Evolutionary conservation across 169 alveolate genomes (phyloP).

Genomic region (Babesia caballi): DNA sequence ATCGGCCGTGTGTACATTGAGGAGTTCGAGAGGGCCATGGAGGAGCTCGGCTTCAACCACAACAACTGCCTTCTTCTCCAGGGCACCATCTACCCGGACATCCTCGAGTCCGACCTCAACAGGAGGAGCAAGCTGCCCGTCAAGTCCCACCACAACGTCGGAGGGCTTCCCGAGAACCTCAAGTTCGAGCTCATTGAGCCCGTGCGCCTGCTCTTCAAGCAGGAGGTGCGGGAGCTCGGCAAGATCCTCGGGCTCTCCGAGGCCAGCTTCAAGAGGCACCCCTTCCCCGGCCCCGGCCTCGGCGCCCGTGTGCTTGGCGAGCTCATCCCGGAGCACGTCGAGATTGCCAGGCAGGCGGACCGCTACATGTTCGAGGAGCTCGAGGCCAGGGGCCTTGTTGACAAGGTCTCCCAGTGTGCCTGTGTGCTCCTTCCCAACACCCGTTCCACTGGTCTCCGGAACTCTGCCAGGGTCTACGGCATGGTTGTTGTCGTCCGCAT

Average conservation of each 20-base stretch:
- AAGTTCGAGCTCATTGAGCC: slow-evolving; percentile 75
- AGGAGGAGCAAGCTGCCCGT: slow-evolving; percentile 68
- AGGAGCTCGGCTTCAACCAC: slow-evolving; percentile 67
- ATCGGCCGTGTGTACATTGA: slow-evolving; percentile 76
- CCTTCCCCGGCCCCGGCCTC: slow-evolving; percentile 81
- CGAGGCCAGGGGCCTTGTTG: slow-evolving; percentile 43
- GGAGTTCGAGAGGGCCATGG: slow-evolving; percentile 74
- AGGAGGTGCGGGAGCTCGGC: slow-evolving; percentile 73
- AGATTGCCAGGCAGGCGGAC: slow-evolving; percentile 72
- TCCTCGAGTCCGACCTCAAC: slow-evolving; percentile 68
- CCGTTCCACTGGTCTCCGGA: slow-evolving; percentile 64
- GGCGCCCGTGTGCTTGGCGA: slow-evolving; percentile 74
- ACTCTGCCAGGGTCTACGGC: slow-evolving; percentile 73
- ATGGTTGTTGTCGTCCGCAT: slow-evolving; percentile 67
- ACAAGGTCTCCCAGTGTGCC: slow-evolving; percentile 69
- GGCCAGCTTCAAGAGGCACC: slow-evolving; percentile 69
- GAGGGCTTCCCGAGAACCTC: slow-evolving; percentile 72
- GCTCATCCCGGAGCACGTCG: slow-evolving; percentile 67
- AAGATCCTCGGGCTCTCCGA: slow-evolving; percentile 65
- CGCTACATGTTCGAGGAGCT: slow-evolving; percentile 68
- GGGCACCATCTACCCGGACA: slow-evolving; percentile 78
- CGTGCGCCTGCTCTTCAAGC: slow-evolving; percentile 70
- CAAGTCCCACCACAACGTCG: slow-evolving; percentile 78
- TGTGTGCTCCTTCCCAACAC: slow-evolving; percentile 68
- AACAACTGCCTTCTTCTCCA: slow-evolving; percentile 68